These are phyloP conservation scores for Trichoderma polysporum DNA, from an alignment of 2,329 filamentous ascomycete species.

Conservation along the genomic window DNA sequence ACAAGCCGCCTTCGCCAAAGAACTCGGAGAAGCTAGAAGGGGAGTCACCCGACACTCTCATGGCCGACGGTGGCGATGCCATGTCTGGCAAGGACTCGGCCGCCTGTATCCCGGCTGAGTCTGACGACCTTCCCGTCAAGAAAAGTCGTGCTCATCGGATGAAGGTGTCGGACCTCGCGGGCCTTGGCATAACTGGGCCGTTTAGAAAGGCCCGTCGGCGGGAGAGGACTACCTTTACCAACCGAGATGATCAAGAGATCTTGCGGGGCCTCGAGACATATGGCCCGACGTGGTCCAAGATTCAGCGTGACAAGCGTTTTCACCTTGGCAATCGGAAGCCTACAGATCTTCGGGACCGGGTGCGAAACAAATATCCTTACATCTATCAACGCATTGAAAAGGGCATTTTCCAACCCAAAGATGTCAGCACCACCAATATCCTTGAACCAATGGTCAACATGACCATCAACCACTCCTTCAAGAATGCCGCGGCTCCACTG, in stretches of 20 bases:
- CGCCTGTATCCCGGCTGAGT: slow-evolving; percentile 28
- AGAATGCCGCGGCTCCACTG: slow-evolving; percentile 35
- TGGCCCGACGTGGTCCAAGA: slow-evolving; percentile 65
- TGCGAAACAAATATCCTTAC: slow-evolving; percentile 63
- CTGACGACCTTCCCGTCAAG: slow-evolving; percentile 42
- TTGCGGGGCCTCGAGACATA: slow-evolving; percentile 59
- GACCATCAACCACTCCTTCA: slow-evolving; percentile 48
- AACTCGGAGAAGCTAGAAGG: slow-evolving; percentile 45
- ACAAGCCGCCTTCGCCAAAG: slow-evolving; percentile 26
- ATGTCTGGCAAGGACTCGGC: slow-evolving; percentile 30
- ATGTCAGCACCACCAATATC: slow-evolving; percentile 40
- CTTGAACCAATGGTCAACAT: slow-evolving; percentile 54
- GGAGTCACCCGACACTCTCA: slow-evolving; percentile 55
- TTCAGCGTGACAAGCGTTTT: slow-evolving; percentile 59
- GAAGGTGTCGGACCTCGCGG: slow-evolving; percentile 54
- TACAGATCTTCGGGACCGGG: slow-evolving; percentile 62
- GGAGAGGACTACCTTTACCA: slow-evolving; percentile 60
- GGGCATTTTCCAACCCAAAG: slow-evolving; percentile 47
- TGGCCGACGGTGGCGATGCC: slow-evolving; percentile 41
- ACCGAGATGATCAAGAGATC: slow-evolving; percentile 63
- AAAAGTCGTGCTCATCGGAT: slow-evolving; percentile 57
- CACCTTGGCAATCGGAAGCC: slow-evolving; percentile 59
- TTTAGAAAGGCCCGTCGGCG: slow-evolving; percentile 63
- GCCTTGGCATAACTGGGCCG: slow-evolving; percentile 60
- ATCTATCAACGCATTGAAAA: slow-evolving; percentile 59